A percentile compares a stretch with the other conserved stretches of the same genome.
Conservation (phyloP, 2,329 filamentous ascomycete genomes). For the Colletotrichum sp. region DNA sequence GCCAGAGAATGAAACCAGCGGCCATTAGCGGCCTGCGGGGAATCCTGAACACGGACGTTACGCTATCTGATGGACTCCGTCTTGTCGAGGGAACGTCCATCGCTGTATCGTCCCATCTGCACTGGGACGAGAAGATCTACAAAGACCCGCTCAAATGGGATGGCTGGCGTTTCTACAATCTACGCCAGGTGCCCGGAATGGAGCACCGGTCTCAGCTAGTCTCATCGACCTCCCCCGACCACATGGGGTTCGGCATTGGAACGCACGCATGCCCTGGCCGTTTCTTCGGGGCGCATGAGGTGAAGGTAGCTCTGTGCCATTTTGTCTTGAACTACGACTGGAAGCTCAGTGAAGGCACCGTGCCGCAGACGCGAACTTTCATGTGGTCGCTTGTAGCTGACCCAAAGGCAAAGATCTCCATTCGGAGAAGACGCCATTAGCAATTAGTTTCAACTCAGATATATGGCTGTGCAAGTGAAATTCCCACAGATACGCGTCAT, state of each 20-base stretch:
- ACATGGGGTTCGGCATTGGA: constrained; percentile 41
- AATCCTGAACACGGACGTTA: background rate
- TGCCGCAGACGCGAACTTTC: background rate
- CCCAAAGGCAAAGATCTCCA: background rate
- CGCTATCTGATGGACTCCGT: background rate
- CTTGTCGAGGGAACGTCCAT: background rate
- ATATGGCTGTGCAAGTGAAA: background rate
- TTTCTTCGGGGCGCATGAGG: constrained; percentile 49
- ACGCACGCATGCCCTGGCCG: constrained; percentile 45
- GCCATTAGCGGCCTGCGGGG: background rate
- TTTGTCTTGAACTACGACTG: constrained; percentile 44
- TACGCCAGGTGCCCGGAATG: constrained; percentile 1
- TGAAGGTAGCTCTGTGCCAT: constrained; percentile 46
- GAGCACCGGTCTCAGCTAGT: constrained; percentile 41
- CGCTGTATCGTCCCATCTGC: background rate
- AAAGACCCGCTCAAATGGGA: background rate
- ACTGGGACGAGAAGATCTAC: background rate
- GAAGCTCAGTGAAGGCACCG: background rate
- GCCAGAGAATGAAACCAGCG: constrained; percentile 28
- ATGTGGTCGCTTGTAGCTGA: constrained; percentile 6
- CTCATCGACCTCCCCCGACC: constrained; percentile 36
- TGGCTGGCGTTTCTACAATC: background rate
- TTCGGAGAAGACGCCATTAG: background rate
- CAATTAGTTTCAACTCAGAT: background rate
- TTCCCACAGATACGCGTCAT: background rate